phyloP scores from a whole-genome alignment of 192 early-diverging fungal genomes.

The Fimicolochytrium jonesii region DNA sequence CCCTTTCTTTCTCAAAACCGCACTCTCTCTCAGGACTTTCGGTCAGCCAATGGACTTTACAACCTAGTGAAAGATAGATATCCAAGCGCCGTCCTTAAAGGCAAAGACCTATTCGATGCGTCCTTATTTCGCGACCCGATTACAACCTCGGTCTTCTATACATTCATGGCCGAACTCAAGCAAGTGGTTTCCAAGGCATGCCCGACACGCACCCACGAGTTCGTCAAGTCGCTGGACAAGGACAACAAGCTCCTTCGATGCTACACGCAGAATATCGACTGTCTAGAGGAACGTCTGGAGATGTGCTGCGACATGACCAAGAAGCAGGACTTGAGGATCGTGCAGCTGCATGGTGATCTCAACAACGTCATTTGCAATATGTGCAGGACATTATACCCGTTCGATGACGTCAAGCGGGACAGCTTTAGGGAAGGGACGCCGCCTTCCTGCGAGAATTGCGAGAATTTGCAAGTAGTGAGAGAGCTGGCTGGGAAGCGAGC shows the following conservation, averaged over 20 bases:
- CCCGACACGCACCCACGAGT: conserved; percentile 79
- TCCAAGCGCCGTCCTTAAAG: conserved; percentile 64
- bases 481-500: conserved; percentile 71
- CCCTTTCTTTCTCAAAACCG: background rate
- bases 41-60: conserved; percentile 80
- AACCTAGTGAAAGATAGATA: conserved; percentile 73
- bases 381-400: conserved; percentile 68
- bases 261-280: conserved; percentile 97
- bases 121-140: conserved; percentile 65
- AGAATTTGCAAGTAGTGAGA: conserved; percentile 45
- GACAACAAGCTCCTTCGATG: conserved; percentile 76
- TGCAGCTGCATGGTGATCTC: conserved; percentile 91
- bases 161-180: conserved; percentile 86
- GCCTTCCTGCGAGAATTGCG: conserved; percentile 61
- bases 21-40: conserved; percentile 70
- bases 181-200: conserved; percentile 64
- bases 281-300: conserved; percentile 74
- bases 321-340: conserved; percentile 61
- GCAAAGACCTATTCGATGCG: conserved; percentile 85
- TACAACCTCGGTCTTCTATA: conserved; percentile 56
- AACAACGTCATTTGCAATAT: conserved; percentile 82
- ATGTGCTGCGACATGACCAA: conserved; percentile 15
- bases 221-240: conserved; percentile 73
- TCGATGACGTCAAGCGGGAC: conserved; percentile 39
- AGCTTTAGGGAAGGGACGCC: conserved; percentile 71